A percentile compares a stretch with the other conserved stretches of the same genome.
phyloP scores from a whole-genome alignment of 2,329 filamentous ascomycete genomes.

The Colletotrichum eleusines region DNA sequence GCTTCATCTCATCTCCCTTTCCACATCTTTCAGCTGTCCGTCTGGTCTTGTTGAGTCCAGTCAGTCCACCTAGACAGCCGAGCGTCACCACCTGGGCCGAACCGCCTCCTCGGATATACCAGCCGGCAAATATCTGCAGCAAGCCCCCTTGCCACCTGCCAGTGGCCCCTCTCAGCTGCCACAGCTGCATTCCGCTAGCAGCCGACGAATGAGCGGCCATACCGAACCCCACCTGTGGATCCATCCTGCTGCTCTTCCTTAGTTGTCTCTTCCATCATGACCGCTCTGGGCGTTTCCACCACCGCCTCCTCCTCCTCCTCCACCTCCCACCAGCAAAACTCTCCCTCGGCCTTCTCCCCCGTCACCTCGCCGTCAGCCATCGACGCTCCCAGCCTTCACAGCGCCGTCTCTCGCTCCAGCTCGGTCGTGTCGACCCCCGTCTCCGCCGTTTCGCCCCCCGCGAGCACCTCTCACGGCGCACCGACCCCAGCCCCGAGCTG shows the following conservation, averaged over 20 bases:
- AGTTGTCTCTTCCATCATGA: constrained; percentile 41
- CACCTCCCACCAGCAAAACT: constrained; percentile 19
- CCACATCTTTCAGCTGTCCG: neutral
- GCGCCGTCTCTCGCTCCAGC: constrained; percentile 29
- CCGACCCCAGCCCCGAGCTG: constrained; percentile 32
- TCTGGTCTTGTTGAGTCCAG: constrained; percentile 7
- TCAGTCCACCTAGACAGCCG: constrained; percentile 11
- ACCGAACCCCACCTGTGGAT: constrained; percentile 34
- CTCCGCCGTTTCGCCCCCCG: constrained; percentile 32
- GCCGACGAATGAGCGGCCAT: constrained; percentile 33
- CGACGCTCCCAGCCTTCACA: constrained; percentile 31
- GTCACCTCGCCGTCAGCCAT: constrained; percentile 25
- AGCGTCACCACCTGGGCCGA: constrained; percentile 34
- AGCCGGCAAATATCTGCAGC: constrained; percentile 26
- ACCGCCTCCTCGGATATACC: constrained; percentile 39
- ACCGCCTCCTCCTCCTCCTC: constrained; percentile 14
- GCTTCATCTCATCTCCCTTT: constrained; percentile 1
- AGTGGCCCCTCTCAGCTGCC: constrained; percentile 5
- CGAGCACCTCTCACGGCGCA: constrained; percentile 28
- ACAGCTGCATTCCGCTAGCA: neutral
- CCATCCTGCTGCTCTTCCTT: constrained; percentile 20
- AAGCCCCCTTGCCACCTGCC: constrained; percentile 2
- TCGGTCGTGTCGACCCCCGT: constrained; percentile 37
- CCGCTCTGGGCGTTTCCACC: constrained; percentile 36
- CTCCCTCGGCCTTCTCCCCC: constrained; percentile 28